Base-by-base conservation (phyloP, 495 filamentous ascomycete genomes). In the Corynascus novoguineensis region DNA sequence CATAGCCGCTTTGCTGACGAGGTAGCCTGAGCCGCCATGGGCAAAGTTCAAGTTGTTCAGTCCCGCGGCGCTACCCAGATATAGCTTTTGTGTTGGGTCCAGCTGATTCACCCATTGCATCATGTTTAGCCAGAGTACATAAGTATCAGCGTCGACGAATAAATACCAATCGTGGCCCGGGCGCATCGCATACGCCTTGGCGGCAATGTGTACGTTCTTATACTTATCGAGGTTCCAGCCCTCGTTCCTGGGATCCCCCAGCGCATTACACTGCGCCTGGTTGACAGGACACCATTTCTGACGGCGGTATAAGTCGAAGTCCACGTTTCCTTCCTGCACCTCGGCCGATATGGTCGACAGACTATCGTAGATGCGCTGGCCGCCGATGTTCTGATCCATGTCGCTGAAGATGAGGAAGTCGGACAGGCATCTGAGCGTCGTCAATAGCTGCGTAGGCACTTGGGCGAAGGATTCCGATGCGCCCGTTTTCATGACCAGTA, bases 91-190 rank as follows among this genome's bases (percentile, higher is more conserved):
- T 0, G 57, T 66, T 17, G 77, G 65, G 50, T 84, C 74, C 57
- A 85, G 72, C 35, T 66, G 65, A 32, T 65, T 64, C 31, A 86
- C 67, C 83, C 83, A 87, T 25, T 70, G 65, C 29, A 83, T 68
- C 41, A 86, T 60, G 42, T 81, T 87, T 22, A 78, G 68, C 83
- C 83, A 87, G 10, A 84, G 75, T 48, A 85, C 70, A 60, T 84
- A 85, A 5, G 84, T 85, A 67, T 87, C 85, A 8, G 83, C 83
- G 51, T 87, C 85, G 67, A 87, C 81, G 63, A 87, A 86, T 45
- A 87, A 63, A 62, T 83, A 88, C 82, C 83, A 88, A 55, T 85
- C 79, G 19, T 78, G 78, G 44, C 76, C 66, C 15, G 77, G 76
- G 56, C 71, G 61, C 65, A 75, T 68, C 49, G 58, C 58, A 53